These are phyloP conservation scores for Tylopilus sp. DNA, from an alignment of 1,284 basidiomycete species.

Conservation along the genomic window DNA sequence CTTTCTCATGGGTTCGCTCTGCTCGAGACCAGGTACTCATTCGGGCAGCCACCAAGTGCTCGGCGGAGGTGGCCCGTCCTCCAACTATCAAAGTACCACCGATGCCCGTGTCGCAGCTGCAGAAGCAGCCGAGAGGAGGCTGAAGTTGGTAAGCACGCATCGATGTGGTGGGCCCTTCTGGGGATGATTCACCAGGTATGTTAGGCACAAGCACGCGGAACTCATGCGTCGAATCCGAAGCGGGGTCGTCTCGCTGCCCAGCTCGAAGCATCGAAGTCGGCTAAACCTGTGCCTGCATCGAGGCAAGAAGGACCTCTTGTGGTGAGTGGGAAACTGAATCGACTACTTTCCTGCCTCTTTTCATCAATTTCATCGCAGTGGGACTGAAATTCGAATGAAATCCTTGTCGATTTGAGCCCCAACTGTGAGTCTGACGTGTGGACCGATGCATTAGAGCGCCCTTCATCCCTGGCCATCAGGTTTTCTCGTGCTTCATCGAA, in stretches of 20 bases:
- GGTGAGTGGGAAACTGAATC: constrained; percentile 44
- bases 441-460: constrained; percentile 16
- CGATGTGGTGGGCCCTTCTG: constrained; percentile 10
- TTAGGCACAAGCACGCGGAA: constrained; percentile 59
- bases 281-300: constrained; percentile 48
- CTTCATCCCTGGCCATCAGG: constrained; percentile 34
- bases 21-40: constrained; percentile 57
- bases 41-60: constrained; percentile 57
- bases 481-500: constrained; percentile 36
- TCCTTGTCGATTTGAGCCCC: constrained; percentile 23
- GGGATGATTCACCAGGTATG: constrained; percentile 20
- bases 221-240: constrained; percentile 61
- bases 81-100: constrained; percentile 30
- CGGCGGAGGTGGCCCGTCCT: constrained; percentile 32
- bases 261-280: constrained; percentile 49
- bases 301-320: constrained; percentile 59
- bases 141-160: constrained; percentile 53
- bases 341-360: constrained; percentile 17
- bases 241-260: constrained; percentile 61
- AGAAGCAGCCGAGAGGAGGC: constrained; percentile 66
- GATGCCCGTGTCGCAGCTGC: constrained; percentile 63
- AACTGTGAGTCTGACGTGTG: constrained; percentile 26
- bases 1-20: constrained; percentile 69
- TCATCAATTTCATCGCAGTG: constrained; percentile 33
- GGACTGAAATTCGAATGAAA: constrained; percentile 28